Evolutionary conservation across 1,139 yeast species (phyloP).

Genomic region (Candida smagusa): DNA sequence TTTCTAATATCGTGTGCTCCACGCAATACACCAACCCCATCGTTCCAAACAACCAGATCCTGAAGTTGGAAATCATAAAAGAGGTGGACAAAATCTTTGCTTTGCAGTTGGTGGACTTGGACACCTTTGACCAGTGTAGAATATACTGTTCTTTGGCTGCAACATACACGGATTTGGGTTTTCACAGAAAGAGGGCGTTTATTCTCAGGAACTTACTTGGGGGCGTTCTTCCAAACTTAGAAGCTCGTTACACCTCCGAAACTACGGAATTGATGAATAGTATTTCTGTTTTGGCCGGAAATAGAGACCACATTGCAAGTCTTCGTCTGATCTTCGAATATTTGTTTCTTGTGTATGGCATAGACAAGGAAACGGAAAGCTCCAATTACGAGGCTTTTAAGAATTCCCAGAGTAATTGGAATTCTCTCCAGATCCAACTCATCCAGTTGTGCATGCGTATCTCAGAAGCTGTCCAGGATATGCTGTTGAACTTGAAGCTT

Average conservation of each 20-base stretch:
- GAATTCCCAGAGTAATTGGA: conserved; percentile 44
- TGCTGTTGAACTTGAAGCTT: conserved; percentile 42
- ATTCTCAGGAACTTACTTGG: conserved; percentile 60
- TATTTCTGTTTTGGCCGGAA: not conserved
- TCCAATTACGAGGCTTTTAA: conserved; percentile 19
- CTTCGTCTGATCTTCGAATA: conserved; percentile 33
- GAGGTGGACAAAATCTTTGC: conserved; percentile 47
- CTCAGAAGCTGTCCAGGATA: conserved; percentile 50
- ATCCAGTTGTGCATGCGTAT: conserved; percentile 53
- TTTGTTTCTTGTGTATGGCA: conserved; percentile 42
- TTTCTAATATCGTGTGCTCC: conserved; percentile 14
- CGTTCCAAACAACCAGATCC: conserved; percentile 25
- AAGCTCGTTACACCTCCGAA: conserved; percentile 1
- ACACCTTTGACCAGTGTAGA: conserved; percentile 51
- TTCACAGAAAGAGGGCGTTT: conserved; percentile 67
- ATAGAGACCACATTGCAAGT: conserved; percentile 10
- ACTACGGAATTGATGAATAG: conserved; percentile 1
- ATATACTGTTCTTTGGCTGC: conserved; percentile 67
- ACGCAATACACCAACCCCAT: conserved; percentile 19
- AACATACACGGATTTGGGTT: conserved; percentile 59
- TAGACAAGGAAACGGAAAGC: conserved; percentile 29
- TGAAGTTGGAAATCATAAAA: conserved; percentile 44
- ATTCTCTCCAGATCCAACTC: conserved; percentile 53
- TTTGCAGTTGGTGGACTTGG: conserved; percentile 41
- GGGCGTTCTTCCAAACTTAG: conserved; percentile 40